phyloP scores from a whole-genome alignment of 2,329 filamentous ascomycete species.

The Penicillium sp. region DNA sequence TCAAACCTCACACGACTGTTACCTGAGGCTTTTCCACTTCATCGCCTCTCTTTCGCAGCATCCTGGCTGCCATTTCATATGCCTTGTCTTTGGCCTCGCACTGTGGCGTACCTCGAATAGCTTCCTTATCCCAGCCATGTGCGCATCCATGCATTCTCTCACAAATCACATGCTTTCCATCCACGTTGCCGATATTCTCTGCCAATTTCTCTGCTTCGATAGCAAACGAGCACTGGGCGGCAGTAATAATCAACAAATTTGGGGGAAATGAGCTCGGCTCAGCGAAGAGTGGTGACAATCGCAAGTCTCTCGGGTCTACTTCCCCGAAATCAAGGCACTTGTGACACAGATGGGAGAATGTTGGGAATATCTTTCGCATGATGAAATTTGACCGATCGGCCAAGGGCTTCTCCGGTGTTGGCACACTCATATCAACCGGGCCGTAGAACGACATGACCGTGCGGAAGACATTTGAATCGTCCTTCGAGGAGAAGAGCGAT shows the following conservation, averaged over 20 bases:
- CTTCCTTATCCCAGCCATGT: slow-evolving; percentile 44
- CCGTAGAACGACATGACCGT: slow-evolving; percentile 37
- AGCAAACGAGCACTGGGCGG: slow-evolving; percentile 27
- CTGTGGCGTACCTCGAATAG: slow-evolving; percentile 28
- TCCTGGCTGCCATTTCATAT: slow-evolving; percentile 33
- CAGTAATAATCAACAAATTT: slow-evolving; percentile 29
- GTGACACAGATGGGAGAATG: slow-evolving; percentile 32
- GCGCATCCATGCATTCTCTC: slow-evolving; percentile 34
- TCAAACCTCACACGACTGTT: not conserved
- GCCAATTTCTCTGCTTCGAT: slow-evolving; percentile 30
- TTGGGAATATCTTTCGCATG: slow-evolving; percentile 24
- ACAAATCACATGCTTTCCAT: slow-evolving; percentile 18
- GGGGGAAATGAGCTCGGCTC: slow-evolving; percentile 23
- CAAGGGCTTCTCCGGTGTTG: slow-evolving; percentile 15
- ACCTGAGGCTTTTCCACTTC: not conserved
- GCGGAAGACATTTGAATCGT: slow-evolving; percentile 20
- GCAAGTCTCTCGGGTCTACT: slow-evolving; percentile 21
- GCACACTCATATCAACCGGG: slow-evolving; percentile 23
- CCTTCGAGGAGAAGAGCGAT: slow-evolving; percentile 8
- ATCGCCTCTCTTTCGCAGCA: slow-evolving; percentile 14
- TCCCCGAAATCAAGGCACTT: slow-evolving; percentile 14
- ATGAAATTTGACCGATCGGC: slow-evolving; percentile 20
- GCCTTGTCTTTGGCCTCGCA: slow-evolving; percentile 30
- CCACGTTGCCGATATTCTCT: slow-evolving; percentile 15
- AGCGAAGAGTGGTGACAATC: slow-evolving; percentile 29